Percentiles rank a stretch among this genome's conserved stretches.
These are phyloP conservation scores for Dothideomycetes sp. DNA, from an alignment of 2,329 filamentous ascomycete species.

Conservation along the genomic window DNA sequence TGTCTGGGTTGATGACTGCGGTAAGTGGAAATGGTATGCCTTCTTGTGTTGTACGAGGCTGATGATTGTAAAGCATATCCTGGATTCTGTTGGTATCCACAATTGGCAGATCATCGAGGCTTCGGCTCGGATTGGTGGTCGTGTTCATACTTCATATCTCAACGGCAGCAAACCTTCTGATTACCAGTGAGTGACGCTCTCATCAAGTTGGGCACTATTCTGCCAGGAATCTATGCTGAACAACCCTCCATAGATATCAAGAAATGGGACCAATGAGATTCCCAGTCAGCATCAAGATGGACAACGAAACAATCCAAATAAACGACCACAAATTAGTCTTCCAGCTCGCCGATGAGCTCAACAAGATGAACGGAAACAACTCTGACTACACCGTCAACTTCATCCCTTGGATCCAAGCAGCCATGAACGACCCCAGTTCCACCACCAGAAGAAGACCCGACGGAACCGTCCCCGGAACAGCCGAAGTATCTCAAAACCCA, in stretches of 20 bases:
- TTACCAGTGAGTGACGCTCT: no score
- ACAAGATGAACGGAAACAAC: slow-evolving; percentile 48
- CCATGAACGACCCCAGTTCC: slow-evolving; percentile 44
- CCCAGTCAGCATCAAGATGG: slow-evolving; percentile 43
- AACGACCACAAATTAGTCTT: slow-evolving; percentile 55
- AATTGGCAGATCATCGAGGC: slow-evolving; percentile 57
- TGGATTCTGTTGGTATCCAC: slow-evolving; percentile 47
- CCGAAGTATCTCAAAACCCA: slow-evolving; percentile 39
- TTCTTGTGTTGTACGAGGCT: no score
- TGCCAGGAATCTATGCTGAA: no score
- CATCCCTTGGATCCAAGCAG: slow-evolving; percentile 53
- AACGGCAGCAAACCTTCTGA: slow-evolving; percentile 48
- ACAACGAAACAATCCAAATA: slow-evolving; percentile 51
- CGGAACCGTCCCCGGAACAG: slow-evolving; percentile 45
- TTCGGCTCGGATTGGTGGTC: slow-evolving; percentile 51
- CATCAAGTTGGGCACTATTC: no score
- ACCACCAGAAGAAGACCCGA: slow-evolving; percentile 41
- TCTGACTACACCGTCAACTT: slow-evolving; percentile 46
- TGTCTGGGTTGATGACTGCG: slow-evolving; percentile 56
- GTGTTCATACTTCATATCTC: slow-evolving; percentile 56
- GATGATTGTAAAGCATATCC: no score
- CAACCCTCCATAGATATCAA: no score
- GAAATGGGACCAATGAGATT: slow-evolving; percentile 61
- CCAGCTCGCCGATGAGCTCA: slow-evolving; percentile 52
- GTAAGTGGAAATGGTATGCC: slow-evolving; percentile 25